Evolutionary conservation across 2,329 filamentous ascomycete species (phyloP).

Genomic region (Pleomassaria siparia): DNA sequence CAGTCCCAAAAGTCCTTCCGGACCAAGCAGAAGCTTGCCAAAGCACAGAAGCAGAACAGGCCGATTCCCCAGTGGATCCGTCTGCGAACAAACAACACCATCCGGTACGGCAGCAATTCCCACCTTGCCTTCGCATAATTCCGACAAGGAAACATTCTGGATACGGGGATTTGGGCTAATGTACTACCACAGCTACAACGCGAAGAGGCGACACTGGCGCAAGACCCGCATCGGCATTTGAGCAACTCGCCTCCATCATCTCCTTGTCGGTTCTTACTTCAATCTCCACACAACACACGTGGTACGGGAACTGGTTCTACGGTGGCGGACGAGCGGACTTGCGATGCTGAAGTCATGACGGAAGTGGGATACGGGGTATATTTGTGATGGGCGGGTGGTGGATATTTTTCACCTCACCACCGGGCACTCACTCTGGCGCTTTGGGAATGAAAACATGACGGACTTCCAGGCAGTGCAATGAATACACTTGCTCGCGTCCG

Average conservation of each 20-base stretch:
- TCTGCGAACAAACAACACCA: conserved; percentile 97
- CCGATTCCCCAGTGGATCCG: conserved; percentile 99
- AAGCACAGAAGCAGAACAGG: conserved; percentile 99
- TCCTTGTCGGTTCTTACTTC: conserved; percentile 35
- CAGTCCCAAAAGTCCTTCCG: conserved; percentile 99
- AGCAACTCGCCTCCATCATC: conserved; percentile 57
- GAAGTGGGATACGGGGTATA: conserved; percentile 14
- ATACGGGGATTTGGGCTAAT: conserved; percentile 8
- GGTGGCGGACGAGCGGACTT: conserved; percentile 26
- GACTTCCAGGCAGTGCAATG: conserved; percentile 36
- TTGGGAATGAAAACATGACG: conserved; percentile 40
- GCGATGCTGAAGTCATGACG: conserved; percentile 20
- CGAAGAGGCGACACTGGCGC: conserved; percentile 99
- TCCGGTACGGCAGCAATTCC: conserved; percentile 73
- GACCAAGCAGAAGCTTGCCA: conserved; percentile 99
- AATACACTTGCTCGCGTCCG: background rate
- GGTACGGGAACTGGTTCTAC: conserved; percentile 35
- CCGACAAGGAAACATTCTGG: background rate
- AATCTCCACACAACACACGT: conserved; percentile 28
- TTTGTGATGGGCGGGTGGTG: conserved; percentile 29
- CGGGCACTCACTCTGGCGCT: conserved; percentile 40
- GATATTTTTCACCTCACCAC: conserved; percentile 26
- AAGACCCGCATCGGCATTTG: conserved; percentile 99
- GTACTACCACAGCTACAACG: conserved; percentile 79
- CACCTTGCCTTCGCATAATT: background rate